Conservation (phyloP, 345 rosid species). For the Nephelium lappaceum region DNA sequence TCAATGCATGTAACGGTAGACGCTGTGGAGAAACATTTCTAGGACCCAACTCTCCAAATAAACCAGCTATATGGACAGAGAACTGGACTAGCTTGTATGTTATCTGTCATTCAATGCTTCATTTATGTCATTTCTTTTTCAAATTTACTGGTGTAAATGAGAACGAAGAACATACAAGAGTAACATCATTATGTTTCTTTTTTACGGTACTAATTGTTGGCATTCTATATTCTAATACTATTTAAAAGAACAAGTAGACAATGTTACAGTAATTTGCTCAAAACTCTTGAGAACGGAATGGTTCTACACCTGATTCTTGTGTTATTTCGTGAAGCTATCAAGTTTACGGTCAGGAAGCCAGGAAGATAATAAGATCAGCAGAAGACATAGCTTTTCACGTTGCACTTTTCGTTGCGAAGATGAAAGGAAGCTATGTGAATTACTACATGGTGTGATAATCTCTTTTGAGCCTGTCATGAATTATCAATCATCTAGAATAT, state of each 20-base stretch:
- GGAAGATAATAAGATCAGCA: constrained; percentile 49
- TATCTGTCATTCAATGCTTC: not conserved
- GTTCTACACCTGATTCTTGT: too few species aligned
- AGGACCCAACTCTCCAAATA: constrained; percentile 63
- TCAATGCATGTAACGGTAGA: constrained; percentile 78
- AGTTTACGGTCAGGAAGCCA: constrained; percentile 47
- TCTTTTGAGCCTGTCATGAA: not conserved
- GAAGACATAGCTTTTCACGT: constrained; percentile 72
- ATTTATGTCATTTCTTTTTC: not conserved
- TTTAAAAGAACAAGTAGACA: too few species aligned
- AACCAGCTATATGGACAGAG: constrained; percentile 80
- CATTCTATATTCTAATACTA: too few species aligned
- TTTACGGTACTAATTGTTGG: too few species aligned
- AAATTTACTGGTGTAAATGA: not conserved
- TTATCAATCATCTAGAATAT: too few species aligned
- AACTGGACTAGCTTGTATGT: constrained; percentile 74
- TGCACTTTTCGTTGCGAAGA: constrained; percentile 59
- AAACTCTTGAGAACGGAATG: not conserved
- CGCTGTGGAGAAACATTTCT: constrained; percentile 65
- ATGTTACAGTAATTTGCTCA: not conserved
- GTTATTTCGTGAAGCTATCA: constrained; percentile 33
- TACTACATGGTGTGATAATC: constrained; percentile 69
- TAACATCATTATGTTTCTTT: too few species aligned
- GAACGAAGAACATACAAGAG: not conserved
- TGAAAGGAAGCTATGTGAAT: constrained; percentile 70